Evolutionary conservation across 2,329 filamentous ascomycete genomes (phyloP).

Genomic region (Pezicula rhizophila): DNA sequence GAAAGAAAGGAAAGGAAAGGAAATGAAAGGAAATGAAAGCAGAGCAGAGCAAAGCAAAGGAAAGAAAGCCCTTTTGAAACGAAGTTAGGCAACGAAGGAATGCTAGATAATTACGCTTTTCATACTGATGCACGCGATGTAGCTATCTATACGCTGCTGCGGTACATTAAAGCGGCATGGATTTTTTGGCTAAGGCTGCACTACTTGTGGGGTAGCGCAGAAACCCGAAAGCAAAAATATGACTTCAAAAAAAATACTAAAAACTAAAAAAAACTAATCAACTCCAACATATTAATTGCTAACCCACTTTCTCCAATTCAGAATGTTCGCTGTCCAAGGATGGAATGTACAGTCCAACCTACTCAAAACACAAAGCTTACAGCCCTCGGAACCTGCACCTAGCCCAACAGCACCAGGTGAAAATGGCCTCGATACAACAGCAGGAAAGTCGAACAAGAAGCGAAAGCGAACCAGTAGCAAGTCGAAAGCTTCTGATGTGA

Average conservation of each 20-base stretch:
- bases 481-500: slow-evolving; percentile 52
- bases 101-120: too few relatives aligned
- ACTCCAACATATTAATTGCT: background rate
- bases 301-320: background rate
- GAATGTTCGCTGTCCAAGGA: slow-evolving; percentile 89
- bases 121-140: background rate
- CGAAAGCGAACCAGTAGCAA: slow-evolving; percentile 43
- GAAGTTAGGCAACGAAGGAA: too few relatives aligned
- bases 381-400: slow-evolving; percentile 8
- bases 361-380: slow-evolving; percentile 59
- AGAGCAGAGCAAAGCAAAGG: too few relatives aligned
- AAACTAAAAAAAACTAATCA: background rate
- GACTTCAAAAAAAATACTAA: background rate
- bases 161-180: too few relatives aligned
- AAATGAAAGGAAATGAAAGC: too few relatives aligned
- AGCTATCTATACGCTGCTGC: background rate
- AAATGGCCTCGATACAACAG: slow-evolving; percentile 27
- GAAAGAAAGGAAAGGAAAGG: too few relatives aligned
- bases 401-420: slow-evolving; percentile 23
- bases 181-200: too few relatives aligned
- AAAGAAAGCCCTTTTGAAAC: too few relatives aligned
- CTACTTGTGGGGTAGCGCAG: too few relatives aligned
- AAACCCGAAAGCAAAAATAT: background rate
- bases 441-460: slow-evolving; percentile 38
- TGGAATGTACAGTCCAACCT: slow-evolving; percentile 74